These are phyloP conservation scores for Urtica urens DNA, from an alignment of 306 rosid genomes.

Conservation along the genomic window DNA sequence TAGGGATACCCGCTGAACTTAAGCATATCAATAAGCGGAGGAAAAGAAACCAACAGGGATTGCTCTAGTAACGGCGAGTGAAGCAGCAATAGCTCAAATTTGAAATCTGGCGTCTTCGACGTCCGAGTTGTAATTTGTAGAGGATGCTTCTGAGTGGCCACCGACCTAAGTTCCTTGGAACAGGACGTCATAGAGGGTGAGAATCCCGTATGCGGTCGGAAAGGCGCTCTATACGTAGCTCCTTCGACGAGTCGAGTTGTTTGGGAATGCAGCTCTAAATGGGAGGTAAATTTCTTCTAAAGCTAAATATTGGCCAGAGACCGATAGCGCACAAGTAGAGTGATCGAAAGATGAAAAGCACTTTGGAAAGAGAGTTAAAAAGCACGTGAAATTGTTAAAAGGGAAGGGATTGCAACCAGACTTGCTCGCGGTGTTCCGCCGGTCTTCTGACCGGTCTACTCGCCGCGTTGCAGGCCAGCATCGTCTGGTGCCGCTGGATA, in stretches of 20 bases:
- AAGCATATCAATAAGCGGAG: slow-evolving; percentile 12
- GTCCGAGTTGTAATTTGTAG: not conserved
- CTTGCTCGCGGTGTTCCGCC: not conserved
- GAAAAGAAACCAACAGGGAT: slow-evolving; percentile 10
- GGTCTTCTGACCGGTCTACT: not conserved
- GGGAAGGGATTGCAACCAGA: slow-evolving; percentile 7
- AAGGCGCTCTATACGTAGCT: not conserved
- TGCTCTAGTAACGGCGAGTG: slow-evolving; percentile 16
- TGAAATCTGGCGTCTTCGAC: not conserved
- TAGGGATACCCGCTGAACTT: slow-evolving; percentile 8
- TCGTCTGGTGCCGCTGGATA: too few relatives aligned
- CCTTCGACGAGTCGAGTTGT: slow-evolving; percentile 5
- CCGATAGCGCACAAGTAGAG: not conserved
- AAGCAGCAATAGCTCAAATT: slow-evolving; percentile 1
- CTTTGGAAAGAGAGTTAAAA: slow-evolving; percentile 16
- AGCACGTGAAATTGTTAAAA: slow-evolving; percentile 13
- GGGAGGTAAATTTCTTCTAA: slow-evolving; percentile 10
- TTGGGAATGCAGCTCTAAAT: slow-evolving; percentile 10
- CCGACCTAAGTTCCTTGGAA: slow-evolving; percentile 5
- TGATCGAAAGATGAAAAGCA: slow-evolving; percentile 17
- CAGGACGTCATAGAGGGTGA: not conserved
- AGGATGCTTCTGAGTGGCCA: not conserved
- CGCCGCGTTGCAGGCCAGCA: too few relatives aligned
- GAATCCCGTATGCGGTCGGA: not conserved
- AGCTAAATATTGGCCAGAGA: slow-evolving; percentile 10